Percentiles rank a stretch among this genome's conserved stretches.
Conservation (phyloP, 2,329 filamentous ascomycete genomes). For the Verticillium nubilum region DNA sequence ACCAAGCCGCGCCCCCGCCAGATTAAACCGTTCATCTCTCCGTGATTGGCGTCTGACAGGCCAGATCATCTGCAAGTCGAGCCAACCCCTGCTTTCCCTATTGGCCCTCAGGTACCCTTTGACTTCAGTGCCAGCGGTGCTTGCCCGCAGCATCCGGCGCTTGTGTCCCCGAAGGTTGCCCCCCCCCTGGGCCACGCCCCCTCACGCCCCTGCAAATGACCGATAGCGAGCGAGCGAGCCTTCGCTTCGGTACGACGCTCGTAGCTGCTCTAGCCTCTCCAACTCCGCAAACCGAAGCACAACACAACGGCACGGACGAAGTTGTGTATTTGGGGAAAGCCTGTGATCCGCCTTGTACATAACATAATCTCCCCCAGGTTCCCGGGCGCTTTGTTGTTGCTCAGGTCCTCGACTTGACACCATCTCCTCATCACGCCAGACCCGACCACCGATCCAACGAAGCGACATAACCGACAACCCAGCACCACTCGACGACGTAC, state of each 20-base stretch:
- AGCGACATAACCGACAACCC: neutral
- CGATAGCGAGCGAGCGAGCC: neutral
- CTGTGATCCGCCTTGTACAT: slow-evolving; percentile 1
- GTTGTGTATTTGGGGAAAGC: neutral
- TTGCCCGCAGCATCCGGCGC: neutral
- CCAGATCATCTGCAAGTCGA: neutral
- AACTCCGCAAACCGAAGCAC: neutral
- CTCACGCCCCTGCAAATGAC: neutral
- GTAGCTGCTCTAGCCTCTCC: neutral
- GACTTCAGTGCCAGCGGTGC: neutral
- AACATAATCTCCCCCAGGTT: neutral
- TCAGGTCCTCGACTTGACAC: neutral
- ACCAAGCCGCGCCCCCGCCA: neutral
- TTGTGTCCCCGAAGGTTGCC: neutral
- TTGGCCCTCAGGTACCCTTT: neutral
- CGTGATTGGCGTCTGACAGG: neutral
- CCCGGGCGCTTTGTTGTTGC: neutral
- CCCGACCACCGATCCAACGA: neutral
- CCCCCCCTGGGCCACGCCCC: neutral
- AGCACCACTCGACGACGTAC: neutral
- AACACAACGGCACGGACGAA: neutral
- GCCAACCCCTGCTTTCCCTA: neutral
- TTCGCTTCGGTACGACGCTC: neutral
- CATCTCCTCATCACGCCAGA: neutral
- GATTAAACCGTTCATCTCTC: neutral